A percentile compares a stretch with the other conserved stretches of the same genome.
Evolutionary conservation across 2,329 filamentous ascomycete species (phyloP).

Genomic region (Colletotrichum sp.): DNA sequence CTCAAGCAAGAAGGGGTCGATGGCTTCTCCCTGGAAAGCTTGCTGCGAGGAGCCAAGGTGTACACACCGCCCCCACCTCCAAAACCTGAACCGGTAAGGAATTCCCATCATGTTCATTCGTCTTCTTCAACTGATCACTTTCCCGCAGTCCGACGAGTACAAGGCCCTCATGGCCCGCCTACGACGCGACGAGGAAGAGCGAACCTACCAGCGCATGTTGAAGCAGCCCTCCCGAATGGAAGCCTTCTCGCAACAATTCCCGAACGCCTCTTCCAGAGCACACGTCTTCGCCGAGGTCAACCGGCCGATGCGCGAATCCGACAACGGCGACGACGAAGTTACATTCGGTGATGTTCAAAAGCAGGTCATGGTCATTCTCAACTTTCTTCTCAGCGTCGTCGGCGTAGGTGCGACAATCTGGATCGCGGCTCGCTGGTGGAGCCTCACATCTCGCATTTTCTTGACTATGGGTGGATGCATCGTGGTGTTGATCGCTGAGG

Average conservation of each 20-base stretch:
- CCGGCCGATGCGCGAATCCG: slow-evolving; percentile 47
- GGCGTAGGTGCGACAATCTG: slow-evolving; percentile 80
- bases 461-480: slow-evolving; percentile 74
- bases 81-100: slow-evolving; percentile 76
- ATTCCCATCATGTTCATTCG: background rate
- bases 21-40: slow-evolving; percentile 64
- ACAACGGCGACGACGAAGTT: slow-evolving; percentile 66
- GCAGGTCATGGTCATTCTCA: slow-evolving; percentile 85
- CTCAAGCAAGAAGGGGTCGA: slow-evolving; percentile 43
- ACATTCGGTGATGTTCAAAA: slow-evolving; percentile 77
- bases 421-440: slow-evolving; percentile 81
- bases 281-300: slow-evolving; percentile 62
- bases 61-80: slow-evolving; percentile 82
- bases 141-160: slow-evolving; percentile 74
- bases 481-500: slow-evolving; percentile 76
- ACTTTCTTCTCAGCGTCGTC: slow-evolving; percentile 85
- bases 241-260: slow-evolving; percentile 64
- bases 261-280: slow-evolving; percentile 50
- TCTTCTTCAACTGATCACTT: background rate
- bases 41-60: slow-evolving; percentile 74
- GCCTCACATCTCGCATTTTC: slow-evolving; percentile 70
- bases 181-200: slow-evolving; percentile 80
- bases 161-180: slow-evolving; percentile 87
- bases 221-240: slow-evolving; percentile 62
- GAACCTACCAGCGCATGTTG: slow-evolving; percentile 82